Evolutionary conservation across 2,329 filamentous ascomycete species (phyloP).

Genomic region (Fusarium sp.): DNA sequence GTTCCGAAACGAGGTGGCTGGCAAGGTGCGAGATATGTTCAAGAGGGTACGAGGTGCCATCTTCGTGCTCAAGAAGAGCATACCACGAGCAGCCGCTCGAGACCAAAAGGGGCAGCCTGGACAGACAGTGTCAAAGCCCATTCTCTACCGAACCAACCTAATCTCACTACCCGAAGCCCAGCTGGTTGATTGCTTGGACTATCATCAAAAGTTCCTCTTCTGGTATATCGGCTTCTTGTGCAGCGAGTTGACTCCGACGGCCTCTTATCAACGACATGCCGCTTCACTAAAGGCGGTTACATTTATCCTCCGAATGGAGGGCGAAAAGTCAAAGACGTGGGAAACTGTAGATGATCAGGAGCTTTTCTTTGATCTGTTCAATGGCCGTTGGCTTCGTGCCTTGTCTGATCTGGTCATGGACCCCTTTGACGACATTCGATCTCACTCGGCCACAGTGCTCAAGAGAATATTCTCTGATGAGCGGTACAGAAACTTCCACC

Average conservation of each 20-base stretch:
- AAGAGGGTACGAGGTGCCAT: slow-evolving; percentile 78
- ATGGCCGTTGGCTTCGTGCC: slow-evolving; percentile 67
- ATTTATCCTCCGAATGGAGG: slow-evolving; percentile 75
- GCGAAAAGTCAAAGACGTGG: slow-evolving; percentile 63
- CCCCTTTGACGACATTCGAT: slow-evolving; percentile 92
- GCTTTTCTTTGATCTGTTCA: slow-evolving; percentile 57
- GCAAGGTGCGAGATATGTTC: slow-evolving; percentile 80
- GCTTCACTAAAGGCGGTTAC: slow-evolving; percentile 79
- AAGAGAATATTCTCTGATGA: slow-evolving; percentile 59
- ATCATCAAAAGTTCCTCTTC: slow-evolving; percentile 73
- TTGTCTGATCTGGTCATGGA: slow-evolving; percentile 86
- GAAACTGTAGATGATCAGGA: slow-evolving; percentile 53
- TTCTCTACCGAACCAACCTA: slow-evolving; percentile 54
- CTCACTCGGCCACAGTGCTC: slow-evolving; percentile 63
- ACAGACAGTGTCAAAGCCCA: slow-evolving; percentile 40
- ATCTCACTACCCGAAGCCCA: slow-evolving; percentile 53
- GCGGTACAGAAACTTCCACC: slow-evolving; percentile 45
- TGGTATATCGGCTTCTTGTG: slow-evolving; percentile 82
- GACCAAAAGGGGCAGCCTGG: slow-evolving; percentile 47
- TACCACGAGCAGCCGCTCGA: slow-evolving; percentile 51
- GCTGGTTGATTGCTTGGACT: slow-evolving; percentile 54
- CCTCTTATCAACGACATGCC: slow-evolving; percentile 91
- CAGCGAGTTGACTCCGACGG: slow-evolving; percentile 79
- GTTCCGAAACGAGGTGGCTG: slow-evolving; percentile 83
- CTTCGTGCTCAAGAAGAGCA: slow-evolving; percentile 62